Evolutionary conservation across 2,329 filamentous ascomycete genomes (phyloP), one percentile per base, ranked within the genome.

Genomic region (Cercospora brassicicola): DNA sequence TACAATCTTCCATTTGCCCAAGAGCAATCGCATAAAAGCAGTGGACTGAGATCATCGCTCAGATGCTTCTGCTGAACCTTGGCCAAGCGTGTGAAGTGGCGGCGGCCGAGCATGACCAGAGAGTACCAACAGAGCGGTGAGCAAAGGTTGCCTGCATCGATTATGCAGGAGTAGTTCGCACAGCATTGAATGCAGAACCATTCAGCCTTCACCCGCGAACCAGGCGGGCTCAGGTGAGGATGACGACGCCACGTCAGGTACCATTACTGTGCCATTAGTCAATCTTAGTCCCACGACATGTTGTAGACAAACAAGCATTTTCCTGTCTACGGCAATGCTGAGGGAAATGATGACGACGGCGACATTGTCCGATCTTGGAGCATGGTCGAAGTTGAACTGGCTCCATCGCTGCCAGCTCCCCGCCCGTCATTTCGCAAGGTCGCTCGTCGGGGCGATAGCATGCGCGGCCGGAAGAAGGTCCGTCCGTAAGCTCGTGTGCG

Each of bases 181-280:
- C 64, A 61, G 56, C 36, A 60, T 57, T 36, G 56, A 60, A 53
- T 55, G 51, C 23, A 51, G 45, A 51, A 51, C 45, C 45, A 51
- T 65, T 65, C 64, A 30, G 23, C 36, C 7, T 56, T 31, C 28
- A 23, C 63, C 62, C 62, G 53, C 13, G 33, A 31, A 65, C 62
- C 62, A 59, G 62, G 57, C 57, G 57, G 18, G 30, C 30, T 42
- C 20, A 9, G 33, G 62, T 59, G 51, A 59, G 62, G 62, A 36
- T 59, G 53, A 48, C 48, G 9, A 15, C 48, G 56, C 55, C 63
- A 65, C 63, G 63, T 66, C 64, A 66, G 64, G 64, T 66, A 66
- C 64, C 64, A 36, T 30, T 56, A 28, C 42, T 18, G 42, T 48
- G 23, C 39, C 51, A 45, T 30, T 53, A 53, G 56, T 48, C 42